Evolutionary conservation across 176 grass and related monocot genomes (phyloP).

Genomic region (Guadua angustifolia): DNA sequence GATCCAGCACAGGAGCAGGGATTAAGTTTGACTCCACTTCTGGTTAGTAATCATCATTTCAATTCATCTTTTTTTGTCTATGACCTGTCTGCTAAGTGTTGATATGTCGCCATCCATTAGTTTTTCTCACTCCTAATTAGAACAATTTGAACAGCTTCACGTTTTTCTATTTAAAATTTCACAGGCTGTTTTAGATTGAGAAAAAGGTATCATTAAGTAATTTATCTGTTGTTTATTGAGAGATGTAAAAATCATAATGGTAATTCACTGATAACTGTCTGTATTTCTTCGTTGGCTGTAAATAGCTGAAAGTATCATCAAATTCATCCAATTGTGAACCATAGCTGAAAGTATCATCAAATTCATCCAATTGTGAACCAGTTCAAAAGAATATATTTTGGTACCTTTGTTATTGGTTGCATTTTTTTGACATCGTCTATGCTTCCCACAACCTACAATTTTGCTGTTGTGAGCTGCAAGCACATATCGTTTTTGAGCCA

Average conservation of each 20-base stretch:
- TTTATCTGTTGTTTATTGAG: background rate
- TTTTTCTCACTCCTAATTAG: background rate
- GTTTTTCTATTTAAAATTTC: background rate
- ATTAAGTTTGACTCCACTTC: slow-evolving; percentile 70
- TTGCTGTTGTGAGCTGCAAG: background rate
- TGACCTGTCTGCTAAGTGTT: background rate
- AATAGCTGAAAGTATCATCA: background rate
- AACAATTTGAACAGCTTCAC: background rate
- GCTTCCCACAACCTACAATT: background rate
- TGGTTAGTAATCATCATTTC: slow-evolving; percentile 20
- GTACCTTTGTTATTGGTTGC: background rate
- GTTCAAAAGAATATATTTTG: background rate
- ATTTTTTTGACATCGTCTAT: background rate
- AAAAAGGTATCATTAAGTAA: background rate
- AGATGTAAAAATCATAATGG: background rate
- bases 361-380: background rate
- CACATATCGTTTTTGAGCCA: background rate
- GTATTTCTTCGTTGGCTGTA: background rate
- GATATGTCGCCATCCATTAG: background rate
- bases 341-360: background rate
- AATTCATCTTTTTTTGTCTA: background rate
- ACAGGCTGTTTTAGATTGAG: background rate
- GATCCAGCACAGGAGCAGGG: slow-evolving; percentile 42
- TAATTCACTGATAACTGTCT: background rate
- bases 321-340: background rate